Base-by-base conservation (phyloP, 257 asterid genomes). In the Mentha longifolia region DNA sequence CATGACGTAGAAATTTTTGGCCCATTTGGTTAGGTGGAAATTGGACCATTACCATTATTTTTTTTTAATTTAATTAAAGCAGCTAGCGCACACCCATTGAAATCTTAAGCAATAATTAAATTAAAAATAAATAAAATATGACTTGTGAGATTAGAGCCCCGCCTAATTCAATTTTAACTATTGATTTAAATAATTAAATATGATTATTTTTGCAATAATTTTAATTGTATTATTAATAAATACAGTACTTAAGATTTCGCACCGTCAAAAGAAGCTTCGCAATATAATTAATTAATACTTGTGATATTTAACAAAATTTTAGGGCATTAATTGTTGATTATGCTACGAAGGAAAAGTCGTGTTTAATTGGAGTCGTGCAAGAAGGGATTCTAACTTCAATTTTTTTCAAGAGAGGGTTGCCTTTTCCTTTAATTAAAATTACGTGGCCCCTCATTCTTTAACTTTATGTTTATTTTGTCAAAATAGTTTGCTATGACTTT, bases 1-100 rank as follows among this genome's bases (percentile, higher is more conserved):
- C 42, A 16, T 74, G 72, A 61, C 82, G 82, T 80, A 71, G 88
- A 82, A 82, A 85, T 79, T 64, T 25, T 73, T 59, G 79, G 74
- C 42, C 42, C 42, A 22, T 22, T 19, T 4, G 64, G 78, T 79
- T 84, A 70, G 86, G 85, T 79, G 75, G 4, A 68, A 74, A 79
- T 78, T 76, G 80, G 80, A 77, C 79, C 81, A 74, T 51, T 69
- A 37, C 12, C n/a, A 43, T 69, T 28, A 28, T 1, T 28, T 35
- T 33, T 33, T 5, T 35, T 35, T 35, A 35, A 33, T 33, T 33
- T 70, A 65, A 64, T 43, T 51, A 50, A 61, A 6, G 16, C 52
- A 41, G 6, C 62, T 45, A 41, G 6, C 62, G 5, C n/a, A 1
- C 22, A 45, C 25, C 33, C 2, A 60, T 51, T 9, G 7, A 54